Conservation (phyloP, 495 filamentous ascomycete genomes). For the Penicillium macrosclerotiorum region DNA sequence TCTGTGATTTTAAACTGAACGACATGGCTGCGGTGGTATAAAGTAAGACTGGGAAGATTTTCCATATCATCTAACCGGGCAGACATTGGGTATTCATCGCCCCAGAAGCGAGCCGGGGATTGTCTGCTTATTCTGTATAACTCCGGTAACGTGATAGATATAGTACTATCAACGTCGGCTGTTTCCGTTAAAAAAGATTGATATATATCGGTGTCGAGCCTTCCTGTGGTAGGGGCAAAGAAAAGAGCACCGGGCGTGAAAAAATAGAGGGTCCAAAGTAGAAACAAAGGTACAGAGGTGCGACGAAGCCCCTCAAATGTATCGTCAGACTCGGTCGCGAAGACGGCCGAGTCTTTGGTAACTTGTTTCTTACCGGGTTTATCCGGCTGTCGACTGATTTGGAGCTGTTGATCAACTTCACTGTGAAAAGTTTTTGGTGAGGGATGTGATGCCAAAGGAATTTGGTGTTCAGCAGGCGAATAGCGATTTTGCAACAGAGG, state of each 20-base stretch:
- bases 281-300: conserved; percentile 32
- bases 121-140: conserved; percentile 33
- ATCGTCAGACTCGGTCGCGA: not conserved
- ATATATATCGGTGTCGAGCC: conserved; percentile 26
- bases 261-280: conserved; percentile 36
- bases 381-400: no score
- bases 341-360: not conserved
- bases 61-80: conserved; percentile 34
- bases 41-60: conserved; percentile 26
- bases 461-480: no score
- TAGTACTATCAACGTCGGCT: not conserved
- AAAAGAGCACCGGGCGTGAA: conserved; percentile 30
- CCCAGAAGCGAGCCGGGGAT: conserved; percentile 35
- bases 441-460: no score
- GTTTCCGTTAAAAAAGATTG: conserved; percentile 26
- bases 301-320: conserved; percentile 10
- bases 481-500: conserved; percentile 20
- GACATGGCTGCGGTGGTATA: conserved; percentile 32
- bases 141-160: conserved; percentile 17
- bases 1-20: conserved; percentile 31
- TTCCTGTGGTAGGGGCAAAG: conserved; percentile 16
- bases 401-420: no score
- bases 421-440: no score
- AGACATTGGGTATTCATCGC: conserved; percentile 27
- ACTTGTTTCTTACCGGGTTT: no score